A percentile compares a stretch with the other conserved stretches of the same genome.
Conservation (phyloP, 2,329 filamentous ascomycete species). For the Alternaria brassicicola region DNA sequence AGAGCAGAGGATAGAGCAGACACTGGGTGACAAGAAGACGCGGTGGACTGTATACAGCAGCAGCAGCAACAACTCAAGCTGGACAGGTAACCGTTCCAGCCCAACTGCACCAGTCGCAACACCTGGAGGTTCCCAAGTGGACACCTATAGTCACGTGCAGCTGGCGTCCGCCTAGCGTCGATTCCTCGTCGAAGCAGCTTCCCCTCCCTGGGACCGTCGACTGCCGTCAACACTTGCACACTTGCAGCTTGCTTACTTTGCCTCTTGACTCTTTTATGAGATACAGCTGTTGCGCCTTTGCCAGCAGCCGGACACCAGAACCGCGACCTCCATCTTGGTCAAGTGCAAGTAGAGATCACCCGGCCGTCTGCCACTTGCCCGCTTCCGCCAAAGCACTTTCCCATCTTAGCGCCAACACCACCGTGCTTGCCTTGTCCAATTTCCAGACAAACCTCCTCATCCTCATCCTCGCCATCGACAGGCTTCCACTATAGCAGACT, state of each 20-base stretch:
- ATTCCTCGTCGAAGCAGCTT: slow-evolving; percentile 19
- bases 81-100: slow-evolving; percentile 11
- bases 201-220: background rate
- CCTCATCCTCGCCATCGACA: slow-evolving; percentile 6
- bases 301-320: background rate
- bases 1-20: background rate
- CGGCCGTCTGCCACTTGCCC: slow-evolving; percentile 6
- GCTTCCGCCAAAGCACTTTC: slow-evolving; percentile 13
- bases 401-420: slow-evolving; percentile 18
- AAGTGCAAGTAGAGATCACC: background rate
- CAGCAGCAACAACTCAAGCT: background rate
- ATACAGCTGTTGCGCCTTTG: background rate
- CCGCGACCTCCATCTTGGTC: background rate
- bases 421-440: slow-evolving; percentile 21
- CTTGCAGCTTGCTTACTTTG: background rate
- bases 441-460: slow-evolving; percentile 13
- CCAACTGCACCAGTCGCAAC: slow-evolving; percentile 25
- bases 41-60: background rate
- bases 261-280: background rate
- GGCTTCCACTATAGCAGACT: background rate
- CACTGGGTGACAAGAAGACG: background rate
- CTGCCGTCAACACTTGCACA: background rate
- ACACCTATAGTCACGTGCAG: slow-evolving; percentile 30
- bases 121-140: slow-evolving; percentile 33
- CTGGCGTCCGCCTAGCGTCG: slow-evolving; percentile 19